Percentiles rank a stretch among this genome's conserved stretches.
phyloP scores from a whole-genome alignment of 1,139 yeast genomes.

The Pichia inconspicua region DNA sequence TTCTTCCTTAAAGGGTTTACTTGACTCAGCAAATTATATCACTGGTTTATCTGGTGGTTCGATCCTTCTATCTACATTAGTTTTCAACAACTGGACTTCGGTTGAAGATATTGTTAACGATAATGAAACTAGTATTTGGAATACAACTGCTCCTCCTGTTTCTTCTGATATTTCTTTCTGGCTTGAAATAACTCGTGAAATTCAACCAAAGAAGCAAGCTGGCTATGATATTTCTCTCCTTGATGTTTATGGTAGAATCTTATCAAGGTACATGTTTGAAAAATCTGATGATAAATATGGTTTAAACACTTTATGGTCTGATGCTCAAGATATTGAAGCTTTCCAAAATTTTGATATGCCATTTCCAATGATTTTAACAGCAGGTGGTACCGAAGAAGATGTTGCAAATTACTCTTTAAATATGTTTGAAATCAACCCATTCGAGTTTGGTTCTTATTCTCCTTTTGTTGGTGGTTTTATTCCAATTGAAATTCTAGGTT shows the following conservation, averaged over 20 bases:
- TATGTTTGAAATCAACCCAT: slow-evolving; percentile 53
- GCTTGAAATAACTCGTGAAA: slow-evolving; percentile 39
- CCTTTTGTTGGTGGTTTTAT: slow-evolving; percentile 42
- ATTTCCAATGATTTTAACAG: slow-evolving; percentile 36
- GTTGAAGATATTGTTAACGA: slow-evolving; percentile 31
- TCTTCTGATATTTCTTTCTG: slow-evolving; percentile 35
- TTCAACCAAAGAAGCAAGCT: slow-evolving; percentile 40
- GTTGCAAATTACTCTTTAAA: slow-evolving; percentile 20
- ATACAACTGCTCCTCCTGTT: slow-evolving; percentile 32
- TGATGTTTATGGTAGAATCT: slow-evolving; percentile 63
- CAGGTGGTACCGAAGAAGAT: slow-evolving; percentile 30
- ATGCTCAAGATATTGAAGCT: slow-evolving; percentile 26
- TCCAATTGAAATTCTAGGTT: slow-evolving; percentile 48
- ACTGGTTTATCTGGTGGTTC: slow-evolving; percentile 70
- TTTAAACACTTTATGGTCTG: slow-evolving; percentile 29
- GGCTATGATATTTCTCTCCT: slow-evolving; percentile 56
- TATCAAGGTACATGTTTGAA: slow-evolving; percentile 41
- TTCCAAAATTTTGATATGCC: slow-evolving; percentile 35
- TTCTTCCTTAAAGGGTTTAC: slow-evolving; percentile 39
- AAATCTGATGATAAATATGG: slow-evolving; percentile 34
- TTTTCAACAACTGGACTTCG: slow-evolving; percentile 41
- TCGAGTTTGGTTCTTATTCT: slow-evolving; percentile 68
- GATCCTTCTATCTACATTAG: slow-evolving; percentile 48
- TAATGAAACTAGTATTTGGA: slow-evolving; percentile 47
- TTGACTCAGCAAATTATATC: slow-evolving; percentile 47